These are phyloP conservation scores for Mycena galopus DNA, from an alignment of 768 basidiomycete genomes.

Conservation along the genomic window DNA sequence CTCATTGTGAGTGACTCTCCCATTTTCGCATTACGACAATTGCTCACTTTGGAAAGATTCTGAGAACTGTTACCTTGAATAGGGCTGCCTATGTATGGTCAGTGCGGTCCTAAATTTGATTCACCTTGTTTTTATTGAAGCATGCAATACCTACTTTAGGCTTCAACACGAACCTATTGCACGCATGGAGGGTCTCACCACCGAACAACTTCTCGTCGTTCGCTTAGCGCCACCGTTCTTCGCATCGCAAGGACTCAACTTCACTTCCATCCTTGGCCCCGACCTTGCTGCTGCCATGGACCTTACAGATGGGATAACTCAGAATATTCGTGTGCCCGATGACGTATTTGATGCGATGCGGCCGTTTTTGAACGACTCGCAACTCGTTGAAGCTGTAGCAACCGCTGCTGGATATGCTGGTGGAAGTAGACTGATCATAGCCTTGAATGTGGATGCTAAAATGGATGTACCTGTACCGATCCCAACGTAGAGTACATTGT, in stretches of 20 bases:
- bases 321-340: slow-evolving; percentile 44
- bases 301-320: slow-evolving; percentile 46
- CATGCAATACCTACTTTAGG: slow-evolving; percentile 32
- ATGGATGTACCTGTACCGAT: slow-evolving; percentile 28
- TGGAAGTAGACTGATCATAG: slow-evolving; percentile 45
- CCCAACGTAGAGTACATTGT: too few relatives aligned
- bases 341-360: slow-evolving; percentile 43
- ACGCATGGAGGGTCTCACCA: slow-evolving; percentile 47
- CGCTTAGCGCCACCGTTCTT: slow-evolving; percentile 38
- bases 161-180: slow-evolving; percentile 49
- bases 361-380: slow-evolving; percentile 43
- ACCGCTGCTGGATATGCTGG: slow-evolving; percentile 49
- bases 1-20: slow-evolving; percentile 6
- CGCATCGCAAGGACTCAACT: slow-evolving; percentile 13
- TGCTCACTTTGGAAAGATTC: too few relatives aligned
- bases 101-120: not conserved
- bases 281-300: slow-evolving; percentile 45
- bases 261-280: slow-evolving; percentile 38
- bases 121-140: not conserved
- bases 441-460: slow-evolving; percentile 50
- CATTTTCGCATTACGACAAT: not conserved
- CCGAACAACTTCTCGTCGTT: slow-evolving; percentile 45
- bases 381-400: slow-evolving; percentile 48
- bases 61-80: slow-evolving; percentile 26
- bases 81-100: slow-evolving; percentile 43